Percentiles rank a stretch among this genome's conserved stretches.
phyloP scores from a whole-genome alignment of 2,329 filamentous ascomycete genomes.

The Monilinia fructigena region DNA sequence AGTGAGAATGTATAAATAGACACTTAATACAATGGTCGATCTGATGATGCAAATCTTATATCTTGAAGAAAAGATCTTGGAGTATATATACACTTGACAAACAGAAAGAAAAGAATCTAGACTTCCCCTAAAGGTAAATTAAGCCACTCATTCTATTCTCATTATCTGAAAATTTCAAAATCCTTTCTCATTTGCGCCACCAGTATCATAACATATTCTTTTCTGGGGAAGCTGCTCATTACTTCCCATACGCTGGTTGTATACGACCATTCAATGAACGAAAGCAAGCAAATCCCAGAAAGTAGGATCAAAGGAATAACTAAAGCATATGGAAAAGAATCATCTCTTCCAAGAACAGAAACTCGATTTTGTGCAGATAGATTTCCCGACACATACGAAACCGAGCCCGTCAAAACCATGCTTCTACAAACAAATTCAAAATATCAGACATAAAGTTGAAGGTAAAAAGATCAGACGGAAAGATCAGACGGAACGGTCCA shows the following conservation, averaged over 20 bases:
- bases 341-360: background rate
- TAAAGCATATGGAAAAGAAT: background rate
- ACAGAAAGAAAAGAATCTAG: background rate
- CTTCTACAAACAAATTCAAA: background rate
- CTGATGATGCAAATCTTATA: background rate
- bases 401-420: background rate
- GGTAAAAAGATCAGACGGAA: background rate
- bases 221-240: background rate
- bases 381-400: background rate
- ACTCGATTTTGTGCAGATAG: background rate
- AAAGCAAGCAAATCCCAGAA: background rate
- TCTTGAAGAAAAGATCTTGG: background rate
- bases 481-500: background rate
- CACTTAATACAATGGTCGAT: background rate
- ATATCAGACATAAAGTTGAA: background rate
- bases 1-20: background rate
- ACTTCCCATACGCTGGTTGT: background rate
- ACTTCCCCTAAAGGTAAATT: background rate
- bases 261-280: background rate
- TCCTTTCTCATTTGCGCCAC: constrained; percentile 4
- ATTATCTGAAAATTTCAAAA: background rate
- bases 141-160: background rate
- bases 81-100: constrained; percentile 3
- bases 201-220: background rate
- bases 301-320: background rate